phyloP scores from a whole-genome alignment of 169 alveolate species.

The Eimeria maxima region DNA sequence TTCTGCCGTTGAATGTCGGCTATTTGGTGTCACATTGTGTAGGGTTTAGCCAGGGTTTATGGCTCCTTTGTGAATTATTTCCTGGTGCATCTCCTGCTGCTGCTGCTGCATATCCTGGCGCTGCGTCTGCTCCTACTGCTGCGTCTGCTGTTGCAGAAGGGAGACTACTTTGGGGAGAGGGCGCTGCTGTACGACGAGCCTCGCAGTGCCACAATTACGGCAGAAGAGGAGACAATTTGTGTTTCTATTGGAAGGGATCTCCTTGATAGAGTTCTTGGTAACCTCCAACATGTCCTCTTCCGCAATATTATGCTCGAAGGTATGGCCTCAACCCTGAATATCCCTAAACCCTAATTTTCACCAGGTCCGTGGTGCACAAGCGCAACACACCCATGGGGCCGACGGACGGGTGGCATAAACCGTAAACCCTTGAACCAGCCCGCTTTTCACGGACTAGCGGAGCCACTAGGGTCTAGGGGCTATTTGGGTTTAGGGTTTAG shows the following conservation, averaged over 20 bases:
- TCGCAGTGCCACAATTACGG: conserved; percentile 96
- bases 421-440: background rate
- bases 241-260: conserved; percentile 91
- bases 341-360: background rate
- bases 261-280: conserved; percentile 92
- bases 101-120: background rate
- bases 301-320: conserved; percentile 90
- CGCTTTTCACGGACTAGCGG: too few species aligned
- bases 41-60: conserved; percentile 31
- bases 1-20: too few species aligned
- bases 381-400: background rate
- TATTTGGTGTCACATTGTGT: too few species aligned
- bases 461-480: background rate
- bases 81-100: conserved; percentile 36
- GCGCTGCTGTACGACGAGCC: conserved; percentile 96
- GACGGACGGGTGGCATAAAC: conserved; percentile 11
- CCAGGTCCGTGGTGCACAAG: background rate
- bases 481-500: too few species aligned
- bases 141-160: conserved; percentile 82
- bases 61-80: too few species aligned
- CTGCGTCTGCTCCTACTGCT: conserved; percentile 52
- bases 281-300: conserved; percentile 92
- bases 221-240: conserved; percentile 92
- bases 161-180: conserved; percentile 87
- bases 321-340: background rate